phyloP scores from a whole-genome alignment of 768 basidiomycete species.

The Leccinum truebloodii region DNA sequence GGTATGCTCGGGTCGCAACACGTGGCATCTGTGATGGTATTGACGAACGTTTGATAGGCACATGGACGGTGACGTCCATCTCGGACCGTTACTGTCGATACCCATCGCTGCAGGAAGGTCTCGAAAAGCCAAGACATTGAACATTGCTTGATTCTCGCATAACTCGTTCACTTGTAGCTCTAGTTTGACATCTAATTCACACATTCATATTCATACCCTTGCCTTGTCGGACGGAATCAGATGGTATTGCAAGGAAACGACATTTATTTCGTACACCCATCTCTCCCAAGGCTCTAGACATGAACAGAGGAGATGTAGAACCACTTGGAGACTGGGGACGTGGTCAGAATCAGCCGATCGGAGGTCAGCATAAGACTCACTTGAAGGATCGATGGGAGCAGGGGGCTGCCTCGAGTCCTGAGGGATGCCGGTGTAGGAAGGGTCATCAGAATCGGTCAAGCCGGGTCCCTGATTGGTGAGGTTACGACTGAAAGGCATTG shows the following conservation, averaged over 20 bases:
- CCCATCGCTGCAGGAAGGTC: conserved; percentile 62
- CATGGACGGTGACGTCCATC: conserved; percentile 91
- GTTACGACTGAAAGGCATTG: conserved; percentile 61
- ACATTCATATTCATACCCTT: conserved; percentile 1
- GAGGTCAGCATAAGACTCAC: conserved; percentile 45
- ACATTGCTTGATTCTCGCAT: conserved; percentile 15
- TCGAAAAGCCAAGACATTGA: conserved; percentile 37
- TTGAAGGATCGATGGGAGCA: conserved; percentile 87
- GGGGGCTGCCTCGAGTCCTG: conserved; percentile 80
- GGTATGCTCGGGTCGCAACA: conserved; percentile 48
- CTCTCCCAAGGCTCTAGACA: conserved; percentile 43
- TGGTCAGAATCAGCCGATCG: conserved; percentile 12
- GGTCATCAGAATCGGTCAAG: conserved; percentile 61
- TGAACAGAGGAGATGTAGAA: conserved; percentile 93
- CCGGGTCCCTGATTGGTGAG: conserved; percentile 73
- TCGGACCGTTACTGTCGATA: conserved; percentile 90
- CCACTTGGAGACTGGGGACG: conserved; percentile 76
- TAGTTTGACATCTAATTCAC: conserved; percentile 16
- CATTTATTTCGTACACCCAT: neutral
- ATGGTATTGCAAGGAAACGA: conserved; percentile 7
- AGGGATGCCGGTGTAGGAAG: conserved; percentile 65
- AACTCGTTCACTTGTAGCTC: conserved; percentile 29
- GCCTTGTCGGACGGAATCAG: neutral
- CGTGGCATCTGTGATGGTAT: neutral
- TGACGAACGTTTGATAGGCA: conserved; percentile 50